phyloP scores from a whole-genome alignment of 2,329 filamentous ascomycete species.

The Ophiostoma perfectum region DNA sequence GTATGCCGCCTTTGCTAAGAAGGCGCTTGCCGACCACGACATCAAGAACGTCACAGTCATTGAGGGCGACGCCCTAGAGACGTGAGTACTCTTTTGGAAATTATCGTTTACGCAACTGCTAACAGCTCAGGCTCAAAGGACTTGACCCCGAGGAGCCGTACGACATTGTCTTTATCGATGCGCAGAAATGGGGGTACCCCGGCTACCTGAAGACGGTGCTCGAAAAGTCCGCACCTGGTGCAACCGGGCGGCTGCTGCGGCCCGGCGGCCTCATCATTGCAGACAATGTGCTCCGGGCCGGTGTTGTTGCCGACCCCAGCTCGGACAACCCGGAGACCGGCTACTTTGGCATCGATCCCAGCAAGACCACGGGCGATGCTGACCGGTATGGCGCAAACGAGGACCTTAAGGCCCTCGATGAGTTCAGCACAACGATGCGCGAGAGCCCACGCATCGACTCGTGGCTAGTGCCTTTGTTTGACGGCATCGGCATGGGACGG shows the following conservation, averaged over 20 bases:
- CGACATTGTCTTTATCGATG: slow-evolving; percentile 51
- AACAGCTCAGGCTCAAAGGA: slow-evolving; percentile 30
- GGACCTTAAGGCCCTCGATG: slow-evolving; percentile 29
- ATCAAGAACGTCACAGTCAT: slow-evolving; percentile 44
- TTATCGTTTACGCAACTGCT: not conserved
- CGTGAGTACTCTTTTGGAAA: slow-evolving; percentile 34
- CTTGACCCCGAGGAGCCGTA: slow-evolving; percentile 41
- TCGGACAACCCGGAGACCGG: slow-evolving; percentile 31
- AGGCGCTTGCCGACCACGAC: slow-evolving; percentile 37
- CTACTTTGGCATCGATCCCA: not conserved
- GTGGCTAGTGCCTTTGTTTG: slow-evolving; percentile 37
- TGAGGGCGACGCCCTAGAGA: slow-evolving; percentile 43
- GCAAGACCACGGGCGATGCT: slow-evolving; percentile 4
- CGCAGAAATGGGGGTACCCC: slow-evolving; percentile 49
- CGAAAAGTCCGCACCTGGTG: slow-evolving; percentile 38
- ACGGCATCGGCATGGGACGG: slow-evolving; percentile 35
- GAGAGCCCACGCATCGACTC: slow-evolving; percentile 34
- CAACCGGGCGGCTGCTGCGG: slow-evolving; percentile 40
- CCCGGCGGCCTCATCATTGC: slow-evolving; percentile 48
- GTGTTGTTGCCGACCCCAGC: slow-evolving; percentile 41
- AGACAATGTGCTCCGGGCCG: slow-evolving; percentile 49
- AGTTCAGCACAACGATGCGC: slow-evolving; percentile 35
- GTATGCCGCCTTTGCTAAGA: slow-evolving; percentile 40
- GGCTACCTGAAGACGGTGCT: slow-evolving; percentile 45
- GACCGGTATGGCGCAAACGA: slow-evolving; percentile 16